phyloP scores from a whole-genome alignment of 805 yeast genomes.

The Trichomonascus vanleenenianus region DNA sequence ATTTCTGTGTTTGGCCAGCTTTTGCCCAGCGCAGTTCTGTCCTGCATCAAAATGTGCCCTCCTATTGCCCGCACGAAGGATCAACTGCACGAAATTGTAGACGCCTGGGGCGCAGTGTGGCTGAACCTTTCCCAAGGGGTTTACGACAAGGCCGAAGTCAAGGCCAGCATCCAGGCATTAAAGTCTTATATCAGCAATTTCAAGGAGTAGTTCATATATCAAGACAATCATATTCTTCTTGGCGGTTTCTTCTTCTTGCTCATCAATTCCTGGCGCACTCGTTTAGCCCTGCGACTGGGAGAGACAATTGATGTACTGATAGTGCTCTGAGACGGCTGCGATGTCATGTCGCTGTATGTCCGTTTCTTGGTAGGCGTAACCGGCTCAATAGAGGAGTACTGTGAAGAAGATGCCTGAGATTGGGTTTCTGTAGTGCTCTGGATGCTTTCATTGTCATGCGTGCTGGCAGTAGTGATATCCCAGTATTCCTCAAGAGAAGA shows the following conservation, averaged over 20 bases:
- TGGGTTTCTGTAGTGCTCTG: too few species aligned
- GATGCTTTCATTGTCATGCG: too few species aligned
- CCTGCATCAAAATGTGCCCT: neutral
- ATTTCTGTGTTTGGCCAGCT: slow-evolving; percentile 47
- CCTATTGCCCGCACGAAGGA: slow-evolving; percentile 25
- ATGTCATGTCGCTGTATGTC: too few species aligned
- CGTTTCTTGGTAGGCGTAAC: too few species aligned
- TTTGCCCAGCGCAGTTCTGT: slow-evolving; percentile 15
- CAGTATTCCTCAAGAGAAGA: too few species aligned
- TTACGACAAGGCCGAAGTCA: neutral
- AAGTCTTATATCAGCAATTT: neutral
- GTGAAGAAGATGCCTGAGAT: too few species aligned
- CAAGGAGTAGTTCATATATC: neutral
- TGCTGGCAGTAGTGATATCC: too few species aligned
- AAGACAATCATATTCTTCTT: slow-evolving; percentile 3
- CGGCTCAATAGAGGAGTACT: too few species aligned
- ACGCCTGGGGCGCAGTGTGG: slow-evolving; percentile 47
- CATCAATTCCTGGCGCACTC: neutral
- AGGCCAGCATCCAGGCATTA: neutral
- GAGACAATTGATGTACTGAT: neutral
- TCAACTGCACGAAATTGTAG: slow-evolving; percentile 35
- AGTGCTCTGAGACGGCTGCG: too few species aligned
- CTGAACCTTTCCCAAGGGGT: slow-evolving; percentile 2
- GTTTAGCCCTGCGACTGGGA: neutral
- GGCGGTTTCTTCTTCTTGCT: neutral